phyloP scores from a whole-genome alignment of 768 basidiomycete genomes.

The Strobilomyces dryophilus region DNA sequence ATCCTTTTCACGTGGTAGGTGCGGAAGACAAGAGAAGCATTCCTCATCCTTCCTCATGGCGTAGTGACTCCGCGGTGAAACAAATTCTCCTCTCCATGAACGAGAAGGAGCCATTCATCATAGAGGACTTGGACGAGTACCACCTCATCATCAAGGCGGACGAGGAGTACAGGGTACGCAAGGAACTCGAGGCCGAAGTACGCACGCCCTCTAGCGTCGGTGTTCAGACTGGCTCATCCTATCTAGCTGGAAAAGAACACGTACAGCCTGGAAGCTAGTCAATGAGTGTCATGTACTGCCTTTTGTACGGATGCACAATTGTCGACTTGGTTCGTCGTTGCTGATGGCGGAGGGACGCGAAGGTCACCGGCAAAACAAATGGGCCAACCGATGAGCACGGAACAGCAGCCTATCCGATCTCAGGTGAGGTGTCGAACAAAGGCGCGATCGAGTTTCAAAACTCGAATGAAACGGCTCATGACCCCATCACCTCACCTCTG shows the following conservation, averaged over 20 bases:
- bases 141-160: conserved; percentile 83
- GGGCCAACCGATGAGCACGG: neutral
- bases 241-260: conserved; percentile 80
- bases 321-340: too few species aligned
- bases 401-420: neutral
- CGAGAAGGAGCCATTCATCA: conserved; percentile 75
- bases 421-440: neutral
- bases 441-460: neutral
- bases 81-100: conserved; percentile 83
- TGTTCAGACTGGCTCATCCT: neutral
- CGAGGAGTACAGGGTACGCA: conserved; percentile 68
- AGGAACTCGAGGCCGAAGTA: conserved; percentile 75
- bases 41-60: neutral
- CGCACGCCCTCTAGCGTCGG: neutral
- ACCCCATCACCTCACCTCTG: neutral
- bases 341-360: too few species aligned
- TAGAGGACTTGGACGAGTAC: conserved; percentile 82
- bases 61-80: conserved; percentile 84
- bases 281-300: conserved; percentile 2
- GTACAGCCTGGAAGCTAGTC: conserved; percentile 56
- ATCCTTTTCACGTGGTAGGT: conserved; percentile 65
- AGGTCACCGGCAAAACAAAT: neutral
- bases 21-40: neutral
- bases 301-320: too few species aligned
- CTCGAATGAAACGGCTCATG: neutral